phyloP scores from a whole-genome alignment of 2,329 filamentous ascomycete species.

The Balansia obtecta region DNA sequence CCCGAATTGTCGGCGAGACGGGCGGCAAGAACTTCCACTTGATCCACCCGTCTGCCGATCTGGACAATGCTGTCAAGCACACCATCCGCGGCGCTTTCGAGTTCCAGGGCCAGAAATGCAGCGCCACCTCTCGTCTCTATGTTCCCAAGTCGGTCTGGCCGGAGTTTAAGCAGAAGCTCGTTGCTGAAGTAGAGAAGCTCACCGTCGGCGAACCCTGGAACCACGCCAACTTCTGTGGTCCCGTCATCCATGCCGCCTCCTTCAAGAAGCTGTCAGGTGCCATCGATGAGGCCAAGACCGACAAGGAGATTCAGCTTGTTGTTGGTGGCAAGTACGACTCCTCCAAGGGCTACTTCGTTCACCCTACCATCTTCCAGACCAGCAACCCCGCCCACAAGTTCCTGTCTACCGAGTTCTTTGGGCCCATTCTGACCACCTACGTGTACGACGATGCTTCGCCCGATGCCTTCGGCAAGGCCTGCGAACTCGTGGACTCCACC shows the following conservation, averaged over 20 bases:
- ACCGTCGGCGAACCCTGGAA: slow-evolving; percentile 57
- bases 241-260: slow-evolving; percentile 70
- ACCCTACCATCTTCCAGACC: slow-evolving; percentile 71
- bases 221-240: slow-evolving; percentile 71
- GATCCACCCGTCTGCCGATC: slow-evolving; percentile 63
- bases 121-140: slow-evolving; percentile 70
- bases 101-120: slow-evolving; percentile 87
- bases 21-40: slow-evolving; percentile 92
- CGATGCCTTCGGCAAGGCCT: slow-evolving; percentile 44
- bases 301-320: slow-evolving; percentile 59
- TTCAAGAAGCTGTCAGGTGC: slow-evolving; percentile 70
- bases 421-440: slow-evolving; percentile 61
- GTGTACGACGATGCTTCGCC: slow-evolving; percentile 59
- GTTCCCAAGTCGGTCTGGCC: slow-evolving; percentile 65
- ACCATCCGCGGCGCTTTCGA: slow-evolving; percentile 82
- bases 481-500: slow-evolving; percentile 55
- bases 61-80: slow-evolving; percentile 67
- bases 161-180: slow-evolving; percentile 54
- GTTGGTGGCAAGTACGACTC: slow-evolving; percentile 67
- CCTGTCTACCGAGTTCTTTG: slow-evolving; percentile 70
- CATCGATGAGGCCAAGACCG: slow-evolving; percentile 70
- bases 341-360: slow-evolving; percentile 69
- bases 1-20: slow-evolving; percentile 80
- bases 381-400: slow-evolving; percentile 62
- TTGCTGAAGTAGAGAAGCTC: slow-evolving; percentile 56